Base-by-base conservation (phyloP, 805 yeast species). In the Blastobotrys parvus region DNA sequence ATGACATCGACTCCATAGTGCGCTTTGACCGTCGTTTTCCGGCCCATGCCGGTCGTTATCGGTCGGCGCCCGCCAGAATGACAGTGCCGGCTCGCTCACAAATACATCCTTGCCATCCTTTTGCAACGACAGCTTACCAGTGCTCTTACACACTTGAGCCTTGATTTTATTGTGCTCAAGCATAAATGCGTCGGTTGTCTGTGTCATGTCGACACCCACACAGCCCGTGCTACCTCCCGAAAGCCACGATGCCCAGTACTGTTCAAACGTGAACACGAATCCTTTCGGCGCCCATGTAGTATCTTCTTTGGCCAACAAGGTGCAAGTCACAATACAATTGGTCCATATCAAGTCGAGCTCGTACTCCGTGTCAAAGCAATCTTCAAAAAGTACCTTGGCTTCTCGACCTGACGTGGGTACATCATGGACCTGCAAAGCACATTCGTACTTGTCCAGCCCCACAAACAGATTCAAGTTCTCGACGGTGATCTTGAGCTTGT, bases 31-130 rank as follows among this genome's bases (percentile, higher is more conserved):
- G 43, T 56, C 53, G n/a, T 33, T 51, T 41, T 58, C 59, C 8
- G 44, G 53, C 1, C 51, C 51, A 19, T 45, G 48, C 29, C 29
- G 7, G 43, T 63, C 65, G 44, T 63, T 63, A 39, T 56, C 61
- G 27, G 57, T 54, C 7, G 64, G 62, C 1, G 61, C 54, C 39
- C 67, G 49, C 61, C 60, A 62, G 42, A 59, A 57, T 18, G 30
- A 27, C 19, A 25, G 29, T 33, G 27, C 11, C 30, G 45, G 45
- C 17, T 49, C 49, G 2, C 25, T 37, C 19, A 34, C 33, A 34
- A 49, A 35, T 13, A 36, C 29, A 5, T 45, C 39, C 18, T 32
- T 20, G 33, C 44, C 47, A 23, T 36, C 35, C 4, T 34, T 38
- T 3, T 31, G 13, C 45, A 48, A n/a, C 3, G n/a, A n/a, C 13